phyloP scores from a whole-genome alignment of 148 eudicot species.

The Silene uniflora region DNA sequence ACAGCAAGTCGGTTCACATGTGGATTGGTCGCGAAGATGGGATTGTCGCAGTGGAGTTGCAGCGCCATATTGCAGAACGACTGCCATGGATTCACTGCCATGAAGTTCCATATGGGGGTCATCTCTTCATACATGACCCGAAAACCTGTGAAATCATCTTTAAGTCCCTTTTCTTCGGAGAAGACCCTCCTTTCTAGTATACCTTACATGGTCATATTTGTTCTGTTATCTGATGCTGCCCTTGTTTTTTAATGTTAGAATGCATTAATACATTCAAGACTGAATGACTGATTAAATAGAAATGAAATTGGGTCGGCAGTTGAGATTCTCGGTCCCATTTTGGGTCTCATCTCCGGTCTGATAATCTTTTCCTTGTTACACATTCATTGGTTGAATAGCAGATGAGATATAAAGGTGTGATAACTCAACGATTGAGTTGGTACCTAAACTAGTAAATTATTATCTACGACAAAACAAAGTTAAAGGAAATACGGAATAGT shows the following conservation, averaged over 20 bases:
- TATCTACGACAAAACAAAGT: no score
- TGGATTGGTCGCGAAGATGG: slow-evolving; percentile 37
- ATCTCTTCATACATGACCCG: slow-evolving; percentile 33
- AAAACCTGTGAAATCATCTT: slow-evolving; percentile 27
- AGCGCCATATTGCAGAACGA: slow-evolving; percentile 23
- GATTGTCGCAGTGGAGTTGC: slow-evolving; percentile 25
- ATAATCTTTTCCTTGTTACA: no score
- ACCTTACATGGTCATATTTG: neutral
- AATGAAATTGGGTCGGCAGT: no score
- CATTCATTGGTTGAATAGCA: no score
- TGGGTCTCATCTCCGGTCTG: no score
- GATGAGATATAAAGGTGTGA: no score
- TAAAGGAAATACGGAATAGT: no score
- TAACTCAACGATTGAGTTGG: no score
- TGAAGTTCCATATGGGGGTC: slow-evolving; percentile 37
- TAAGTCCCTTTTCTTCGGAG: slow-evolving; percentile 28
- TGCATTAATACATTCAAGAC: no score
- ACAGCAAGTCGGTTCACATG: slow-evolving; percentile 26
- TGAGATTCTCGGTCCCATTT: no score
- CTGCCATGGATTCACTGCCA: slow-evolving; percentile 37
- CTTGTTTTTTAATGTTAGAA: neutral
- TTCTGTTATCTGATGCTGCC: neutral
- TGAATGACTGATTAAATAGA: no score
- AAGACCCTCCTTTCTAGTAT: slow-evolving; percentile 13
- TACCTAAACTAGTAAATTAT: no score